Evolutionary conservation across 192 early-diverging fungal genomes (phyloP).

Genomic region (Linnemannia schmuckeri): DNA sequence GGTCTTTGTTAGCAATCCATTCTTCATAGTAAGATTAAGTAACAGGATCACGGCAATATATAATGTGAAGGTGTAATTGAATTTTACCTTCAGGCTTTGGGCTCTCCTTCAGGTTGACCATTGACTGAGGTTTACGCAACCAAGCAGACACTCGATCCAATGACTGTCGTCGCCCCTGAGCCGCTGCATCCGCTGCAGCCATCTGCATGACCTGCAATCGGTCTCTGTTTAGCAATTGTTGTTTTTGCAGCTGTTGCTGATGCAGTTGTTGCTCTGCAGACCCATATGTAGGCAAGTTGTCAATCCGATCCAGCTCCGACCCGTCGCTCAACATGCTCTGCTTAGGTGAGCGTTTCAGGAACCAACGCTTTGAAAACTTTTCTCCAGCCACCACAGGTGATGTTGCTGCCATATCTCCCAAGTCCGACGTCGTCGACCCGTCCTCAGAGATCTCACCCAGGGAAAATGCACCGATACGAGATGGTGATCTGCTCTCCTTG

Average conservation of each 20-base stretch:
- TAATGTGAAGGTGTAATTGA: background rate
- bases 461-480: conserved; percentile 16
- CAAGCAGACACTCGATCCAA: conserved; percentile 38
- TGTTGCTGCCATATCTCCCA: conserved; percentile 10
- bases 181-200: conserved; percentile 1
- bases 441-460: conserved; percentile 19
- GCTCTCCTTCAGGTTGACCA: conserved; percentile 32
- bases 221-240: background rate
- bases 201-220: background rate
- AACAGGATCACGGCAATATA: background rate
- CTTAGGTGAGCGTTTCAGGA: conserved; percentile 37
- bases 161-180: conserved; percentile 28
- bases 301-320: conserved; percentile 41
- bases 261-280: background rate
- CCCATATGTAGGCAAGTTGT: conserved; percentile 31
- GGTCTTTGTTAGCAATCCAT: background rate
- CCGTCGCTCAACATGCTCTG: conserved; percentile 45
- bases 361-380: conserved; percentile 19
- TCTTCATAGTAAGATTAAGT: background rate
- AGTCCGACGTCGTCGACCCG: conserved; percentile 17
- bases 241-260: background rate
- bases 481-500: conserved; percentile 34
- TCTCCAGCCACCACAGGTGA: conserved; percentile 10
- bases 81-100: conserved; percentile 30
- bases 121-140: conserved; percentile 48